These are phyloP conservation scores for Tolypocladium pustulatum DNA, from an alignment of 2,329 filamentous ascomycete species.

Conservation along the genomic window DNA sequence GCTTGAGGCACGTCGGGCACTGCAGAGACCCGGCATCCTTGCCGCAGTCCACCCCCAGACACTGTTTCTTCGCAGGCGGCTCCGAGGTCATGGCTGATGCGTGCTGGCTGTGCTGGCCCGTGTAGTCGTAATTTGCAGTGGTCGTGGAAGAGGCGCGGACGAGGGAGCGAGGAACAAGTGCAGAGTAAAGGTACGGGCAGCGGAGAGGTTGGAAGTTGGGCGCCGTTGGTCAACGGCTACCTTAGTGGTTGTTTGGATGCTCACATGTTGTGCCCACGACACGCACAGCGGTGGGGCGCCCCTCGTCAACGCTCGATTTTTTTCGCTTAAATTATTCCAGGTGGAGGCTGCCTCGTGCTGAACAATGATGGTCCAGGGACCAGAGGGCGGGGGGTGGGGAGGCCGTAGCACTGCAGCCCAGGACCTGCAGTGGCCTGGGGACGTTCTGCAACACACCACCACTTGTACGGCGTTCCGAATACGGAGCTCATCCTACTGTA, in stretches of 20 bases:
- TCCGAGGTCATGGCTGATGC: slow-evolving; percentile 34
- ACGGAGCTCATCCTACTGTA: neutral
- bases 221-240: too few relatives aligned
- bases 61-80: slow-evolving; percentile 53
- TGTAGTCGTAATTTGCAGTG: neutral
- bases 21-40: slow-evolving; percentile 81
- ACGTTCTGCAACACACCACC: neutral
- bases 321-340: neutral
- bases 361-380: neutral
- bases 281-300: neutral
- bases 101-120: neutral
- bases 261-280: neutral
- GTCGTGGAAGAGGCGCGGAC: neutral
- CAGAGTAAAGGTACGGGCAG: neutral
- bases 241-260: too few relatives aligned
- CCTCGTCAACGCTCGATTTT: neutral
- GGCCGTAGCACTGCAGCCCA: neutral
- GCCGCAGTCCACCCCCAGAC: slow-evolving; percentile 70
- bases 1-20: slow-evolving; percentile 90
- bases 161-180: neutral
- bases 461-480: neutral
- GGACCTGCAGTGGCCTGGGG: neutral
- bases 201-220: neutral
- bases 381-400: neutral
- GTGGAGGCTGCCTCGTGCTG: neutral